These are phyloP conservation scores for Hypomontagnella submonticulosa DNA, from an alignment of 495 filamentous ascomycete genomes.

Conservation along the genomic window DNA sequence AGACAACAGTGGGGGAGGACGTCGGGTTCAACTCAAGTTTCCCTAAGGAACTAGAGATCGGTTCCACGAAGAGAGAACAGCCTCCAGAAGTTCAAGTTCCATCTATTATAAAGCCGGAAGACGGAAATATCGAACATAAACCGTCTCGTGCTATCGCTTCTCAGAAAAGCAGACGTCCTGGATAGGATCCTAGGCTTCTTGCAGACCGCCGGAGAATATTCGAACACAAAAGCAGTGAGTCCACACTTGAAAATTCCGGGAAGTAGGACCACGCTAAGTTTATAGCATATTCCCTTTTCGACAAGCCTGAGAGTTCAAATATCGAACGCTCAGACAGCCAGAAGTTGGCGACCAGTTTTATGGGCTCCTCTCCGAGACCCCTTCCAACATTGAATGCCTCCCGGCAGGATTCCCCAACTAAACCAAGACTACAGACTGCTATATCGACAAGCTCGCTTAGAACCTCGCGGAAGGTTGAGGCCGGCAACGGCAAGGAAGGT, in stretches of 20 bases:
- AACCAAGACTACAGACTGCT: conserved; percentile 24
- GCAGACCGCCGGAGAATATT: conserved; percentile 51
- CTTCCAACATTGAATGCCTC: conserved; percentile 15
- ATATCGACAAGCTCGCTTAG: conserved; percentile 8
- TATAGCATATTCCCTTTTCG: conserved; percentile 33
- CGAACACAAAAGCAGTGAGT: conserved; percentile 46
- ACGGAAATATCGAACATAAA: not conserved
- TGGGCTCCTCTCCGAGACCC: conserved; percentile 2
- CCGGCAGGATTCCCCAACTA: conserved; percentile 23
- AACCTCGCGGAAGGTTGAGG: not conserved
- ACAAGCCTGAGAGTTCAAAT: conserved; percentile 4
- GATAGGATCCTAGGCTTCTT: conserved; percentile 45
- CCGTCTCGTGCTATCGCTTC: conserved; percentile 22
- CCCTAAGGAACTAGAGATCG: not conserved
- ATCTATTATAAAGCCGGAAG: conserved; percentile 10
- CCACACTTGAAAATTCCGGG: not conserved
- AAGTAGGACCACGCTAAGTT: conserved; percentile 10
- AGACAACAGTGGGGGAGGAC: not conserved
- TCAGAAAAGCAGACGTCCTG: conserved; percentile 19
- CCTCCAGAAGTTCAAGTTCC: conserved; percentile 18
- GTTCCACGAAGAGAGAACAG: conserved; percentile 5
- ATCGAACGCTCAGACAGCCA: not conserved
- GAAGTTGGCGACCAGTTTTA: conserved; percentile 6
- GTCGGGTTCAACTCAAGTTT: not conserved
- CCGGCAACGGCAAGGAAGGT: not conserved